phyloP scores from a whole-genome alignment of 331 rosid genomes.

The Erythrophleum ivorense region DNA sequence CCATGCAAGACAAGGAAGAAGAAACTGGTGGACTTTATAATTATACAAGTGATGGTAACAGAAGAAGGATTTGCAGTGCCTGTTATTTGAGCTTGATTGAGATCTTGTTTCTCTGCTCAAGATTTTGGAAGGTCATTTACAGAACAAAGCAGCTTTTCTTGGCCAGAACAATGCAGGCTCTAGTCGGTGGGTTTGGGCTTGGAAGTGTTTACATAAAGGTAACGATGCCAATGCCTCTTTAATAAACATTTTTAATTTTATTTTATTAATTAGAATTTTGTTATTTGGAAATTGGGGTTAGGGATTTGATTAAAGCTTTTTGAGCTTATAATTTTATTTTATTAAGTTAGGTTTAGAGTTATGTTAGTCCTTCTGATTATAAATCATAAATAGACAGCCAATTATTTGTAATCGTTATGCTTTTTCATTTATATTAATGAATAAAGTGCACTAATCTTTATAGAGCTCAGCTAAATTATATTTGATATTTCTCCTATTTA shows the following conservation, averaged over 20 bases:
- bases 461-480: no score
- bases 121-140: conserved; percentile 84
- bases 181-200: conserved; percentile 85
- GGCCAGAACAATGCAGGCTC: conserved; percentile 87
- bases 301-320: no score
- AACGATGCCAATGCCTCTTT: background rate
- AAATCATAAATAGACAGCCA: no score
- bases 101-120: conserved; percentile 73
- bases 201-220: conserved; percentile 76
- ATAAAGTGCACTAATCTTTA: no score
- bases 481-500: no score
- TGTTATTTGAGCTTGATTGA: conserved; percentile 54
- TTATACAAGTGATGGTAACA: background rate
- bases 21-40: conserved; percentile 38
- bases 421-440: no score
- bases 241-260: background rate
- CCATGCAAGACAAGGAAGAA: conserved; percentile 42
- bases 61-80: conserved; percentile 3
- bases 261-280: background rate
- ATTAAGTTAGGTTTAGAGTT: no score
- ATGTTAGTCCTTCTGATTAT: no score
- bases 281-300: no score
- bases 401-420: no score
- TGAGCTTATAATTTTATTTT: no score
- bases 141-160: conserved; percentile 89